Evolutionary conservation across 2,329 filamentous ascomycete genomes (phyloP).

Genomic region (Botrytis aclada): DNA sequence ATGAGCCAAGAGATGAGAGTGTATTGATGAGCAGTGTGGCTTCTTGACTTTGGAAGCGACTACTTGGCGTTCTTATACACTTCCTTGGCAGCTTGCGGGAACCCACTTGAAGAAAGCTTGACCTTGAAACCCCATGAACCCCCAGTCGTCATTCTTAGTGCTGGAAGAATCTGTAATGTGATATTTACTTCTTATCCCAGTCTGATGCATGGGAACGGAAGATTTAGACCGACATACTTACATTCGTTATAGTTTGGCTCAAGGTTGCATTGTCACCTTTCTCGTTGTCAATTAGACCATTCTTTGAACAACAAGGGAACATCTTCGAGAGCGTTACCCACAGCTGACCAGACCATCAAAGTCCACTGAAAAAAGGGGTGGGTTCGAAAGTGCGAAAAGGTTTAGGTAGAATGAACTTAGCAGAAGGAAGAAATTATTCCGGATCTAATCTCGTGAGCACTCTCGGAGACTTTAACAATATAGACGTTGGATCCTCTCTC

Average conservation of each 20-base stretch:
- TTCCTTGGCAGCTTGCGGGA: neutral
- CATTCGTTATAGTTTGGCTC: neutral
- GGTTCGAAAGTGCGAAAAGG: neutral
- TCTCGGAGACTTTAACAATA: neutral
- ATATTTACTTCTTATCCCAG: neutral
- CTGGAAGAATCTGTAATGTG: constrained; percentile 4
- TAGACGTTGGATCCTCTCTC: neutral
- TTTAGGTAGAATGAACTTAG: neutral
- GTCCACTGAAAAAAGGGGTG: neutral
- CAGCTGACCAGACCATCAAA: neutral
- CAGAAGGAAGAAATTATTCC: constrained; percentile 2
- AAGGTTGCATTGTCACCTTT: neutral
- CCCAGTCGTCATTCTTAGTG: neutral
- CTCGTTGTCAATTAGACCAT: neutral
- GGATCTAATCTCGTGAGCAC: neutral
- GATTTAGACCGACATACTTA: neutral
- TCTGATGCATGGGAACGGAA: neutral
- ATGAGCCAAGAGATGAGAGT: constrained; percentile 2
- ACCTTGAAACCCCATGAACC: neutral
- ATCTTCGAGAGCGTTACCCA: neutral
- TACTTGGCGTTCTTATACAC: constrained; percentile 14
- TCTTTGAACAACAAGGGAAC: neutral
- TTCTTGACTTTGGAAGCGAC: neutral
- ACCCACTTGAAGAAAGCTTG: neutral
- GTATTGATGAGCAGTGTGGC: neutral